phyloP scores from a whole-genome alignment of 805 yeast species.

The Zygosaccharomyces bisporus region DNA sequence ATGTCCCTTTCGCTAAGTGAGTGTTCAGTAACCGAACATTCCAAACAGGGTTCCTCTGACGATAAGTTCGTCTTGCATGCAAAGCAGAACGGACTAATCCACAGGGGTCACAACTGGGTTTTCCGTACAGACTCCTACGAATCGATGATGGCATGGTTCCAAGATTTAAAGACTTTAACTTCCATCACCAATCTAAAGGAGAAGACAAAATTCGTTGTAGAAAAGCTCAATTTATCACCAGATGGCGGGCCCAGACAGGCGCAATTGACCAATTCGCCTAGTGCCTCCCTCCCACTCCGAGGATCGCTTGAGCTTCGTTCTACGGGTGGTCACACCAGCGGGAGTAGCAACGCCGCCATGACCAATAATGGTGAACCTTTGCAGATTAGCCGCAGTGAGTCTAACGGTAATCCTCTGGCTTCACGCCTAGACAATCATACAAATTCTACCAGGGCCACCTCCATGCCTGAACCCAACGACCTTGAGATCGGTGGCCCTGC shows the following conservation, averaged over 20 bases:
- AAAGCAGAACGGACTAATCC: constrained; percentile 69
- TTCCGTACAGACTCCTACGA: constrained; percentile 84
- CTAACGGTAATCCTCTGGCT: constrained; percentile 11
- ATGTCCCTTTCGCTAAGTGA: constrained; percentile 78
- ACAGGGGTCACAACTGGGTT: constrained; percentile 89
- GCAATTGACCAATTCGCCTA: constrained; percentile 3
- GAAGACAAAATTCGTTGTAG: constrained; percentile 45
- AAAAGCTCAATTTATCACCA: constrained; percentile 22
- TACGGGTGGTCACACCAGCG: background rate
- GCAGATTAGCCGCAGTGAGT: constrained; percentile 6
- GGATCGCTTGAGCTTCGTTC: constrained; percentile 6
- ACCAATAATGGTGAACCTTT: constrained; percentile 3
- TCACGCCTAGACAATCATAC: constrained; percentile 22
- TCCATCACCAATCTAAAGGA: constrained; percentile 56
- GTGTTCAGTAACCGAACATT: constrained; percentile 79
- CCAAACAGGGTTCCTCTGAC: constrained; percentile 62
- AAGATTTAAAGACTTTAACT: constrained; percentile 68
- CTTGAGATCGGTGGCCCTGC: constrained; percentile 17
- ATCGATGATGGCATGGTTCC: constrained; percentile 79
- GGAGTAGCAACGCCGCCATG: constrained; percentile 5
- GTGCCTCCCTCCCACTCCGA: background rate
- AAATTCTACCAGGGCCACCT: constrained; percentile 23
- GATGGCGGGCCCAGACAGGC: constrained; percentile 16
- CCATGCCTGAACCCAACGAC: constrained; percentile 28
- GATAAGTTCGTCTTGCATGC: constrained; percentile 79